A percentile compares a stretch with the other conserved stretches of the same genome.
Evolutionary conservation across 306 rosid genomes (phyloP).

Genomic region (Dalbergia cultrata): DNA sequence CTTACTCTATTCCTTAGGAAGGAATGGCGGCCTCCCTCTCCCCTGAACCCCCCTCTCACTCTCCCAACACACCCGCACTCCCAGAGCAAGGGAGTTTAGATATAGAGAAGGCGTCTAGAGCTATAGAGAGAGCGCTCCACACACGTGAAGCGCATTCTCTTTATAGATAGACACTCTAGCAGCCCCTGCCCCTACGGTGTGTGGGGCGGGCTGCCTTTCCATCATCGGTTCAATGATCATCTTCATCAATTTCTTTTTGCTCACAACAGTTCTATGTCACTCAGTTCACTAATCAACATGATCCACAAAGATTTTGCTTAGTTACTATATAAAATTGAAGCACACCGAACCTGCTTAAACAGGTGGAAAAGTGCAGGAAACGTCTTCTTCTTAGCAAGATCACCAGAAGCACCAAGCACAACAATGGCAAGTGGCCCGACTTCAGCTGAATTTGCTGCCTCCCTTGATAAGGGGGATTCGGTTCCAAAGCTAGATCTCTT

Average conservation of each 20-base stretch:
- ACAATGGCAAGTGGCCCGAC: conserved; percentile 70
- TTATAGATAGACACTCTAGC: too few species aligned
- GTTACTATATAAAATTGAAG: not conserved
- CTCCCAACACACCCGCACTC: too few species aligned
- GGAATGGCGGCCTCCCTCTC: too few species aligned
- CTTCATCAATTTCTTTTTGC: not conserved
- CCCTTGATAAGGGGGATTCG: conserved; percentile 56
- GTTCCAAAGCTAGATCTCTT: conserved; percentile 49
- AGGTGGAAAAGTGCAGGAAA: conserved; percentile 88
- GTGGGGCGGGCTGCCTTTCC: too few species aligned
- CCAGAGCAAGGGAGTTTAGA: too few species aligned
- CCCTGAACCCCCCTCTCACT: too few species aligned
- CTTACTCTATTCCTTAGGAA: too few species aligned
- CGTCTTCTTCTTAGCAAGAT: conserved; percentile 94
- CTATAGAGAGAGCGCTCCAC: too few species aligned
- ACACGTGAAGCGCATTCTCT: too few species aligned
- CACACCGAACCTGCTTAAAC: conserved; percentile 64
- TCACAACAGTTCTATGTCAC: not conserved
- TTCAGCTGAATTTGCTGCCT: conserved; percentile 54
- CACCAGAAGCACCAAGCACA: conserved; percentile 95
- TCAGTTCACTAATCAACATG: conserved; percentile 9
- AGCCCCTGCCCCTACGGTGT: too few species aligned
- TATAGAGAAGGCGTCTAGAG: too few species aligned
- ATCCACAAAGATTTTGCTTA: not conserved
- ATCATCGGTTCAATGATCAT: conserved; percentile 4